Evolutionary conservation across 1,284 basidiomycete species (phyloP).

Genomic region (Cerrena zonata): DNA sequence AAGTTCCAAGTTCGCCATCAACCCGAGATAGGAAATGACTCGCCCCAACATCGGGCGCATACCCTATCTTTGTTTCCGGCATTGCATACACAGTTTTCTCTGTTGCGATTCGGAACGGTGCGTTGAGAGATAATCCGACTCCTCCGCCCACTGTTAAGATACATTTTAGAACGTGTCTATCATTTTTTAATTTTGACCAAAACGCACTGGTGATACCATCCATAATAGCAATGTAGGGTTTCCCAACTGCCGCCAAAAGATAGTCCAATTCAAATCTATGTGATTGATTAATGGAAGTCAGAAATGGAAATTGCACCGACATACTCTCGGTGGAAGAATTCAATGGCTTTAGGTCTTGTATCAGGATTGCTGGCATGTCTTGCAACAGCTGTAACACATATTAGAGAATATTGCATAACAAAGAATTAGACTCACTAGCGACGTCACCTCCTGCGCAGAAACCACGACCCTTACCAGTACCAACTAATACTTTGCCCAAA

Average conservation of each 20-base stretch:
- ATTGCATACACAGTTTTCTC: constrained; percentile 92
- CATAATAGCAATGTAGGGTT: constrained; percentile 86
- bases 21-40: constrained; percentile 85
- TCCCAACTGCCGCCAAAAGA: constrained; percentile 70
- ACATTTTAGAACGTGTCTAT: constrained; percentile 9
- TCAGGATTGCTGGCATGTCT: constrained; percentile 40
- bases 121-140: constrained; percentile 84
- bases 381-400: constrained; percentile 40
- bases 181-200: background rate
- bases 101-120: constrained; percentile 88
- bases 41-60: constrained; percentile 87
- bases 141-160: constrained; percentile 83
- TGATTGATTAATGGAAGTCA: constrained; percentile 4
- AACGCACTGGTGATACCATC: constrained; percentile 86
- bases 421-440: constrained; percentile 48
- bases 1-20: constrained; percentile 89
- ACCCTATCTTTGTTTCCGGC: constrained; percentile 94
- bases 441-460: constrained; percentile 98
- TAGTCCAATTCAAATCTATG: constrained; percentile 87
- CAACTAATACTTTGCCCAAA: constrained; percentile 72
- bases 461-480: constrained; percentile 71
- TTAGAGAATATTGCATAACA: constrained; percentile 3
- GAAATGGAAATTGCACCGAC: constrained; percentile 22
- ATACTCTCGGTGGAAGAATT: constrained; percentile 89
- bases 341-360: constrained; percentile 59